Conservation (phyloP, 352 stramenopile genomes). For the Albugo candida region DNA sequence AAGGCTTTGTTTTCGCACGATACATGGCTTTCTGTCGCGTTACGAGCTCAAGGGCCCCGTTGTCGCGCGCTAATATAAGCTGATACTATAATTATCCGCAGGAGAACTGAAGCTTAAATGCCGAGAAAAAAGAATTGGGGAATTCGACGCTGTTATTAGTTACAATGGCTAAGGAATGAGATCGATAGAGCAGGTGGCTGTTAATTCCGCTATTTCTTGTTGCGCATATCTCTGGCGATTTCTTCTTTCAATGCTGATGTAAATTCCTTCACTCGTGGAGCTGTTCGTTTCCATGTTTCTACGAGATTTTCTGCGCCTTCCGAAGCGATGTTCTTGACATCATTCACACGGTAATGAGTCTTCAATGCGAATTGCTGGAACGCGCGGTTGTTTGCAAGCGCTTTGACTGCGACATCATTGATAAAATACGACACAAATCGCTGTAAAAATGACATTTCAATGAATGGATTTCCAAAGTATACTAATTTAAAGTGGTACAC, state of each 20-base stretch:
- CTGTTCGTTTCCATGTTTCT: slow-evolving; percentile 31
- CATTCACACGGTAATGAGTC: slow-evolving; percentile 66
- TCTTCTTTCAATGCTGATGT: slow-evolving; percentile 50
- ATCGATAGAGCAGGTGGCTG: not conserved
- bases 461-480: not conserved
- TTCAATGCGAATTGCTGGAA: slow-evolving; percentile 76
- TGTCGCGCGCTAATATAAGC: too few species aligned
- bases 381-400: slow-evolving; percentile 51
- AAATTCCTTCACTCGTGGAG: slow-evolving; percentile 62
- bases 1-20: too few species aligned
- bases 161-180: too few species aligned
- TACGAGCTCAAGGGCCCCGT: too few species aligned
- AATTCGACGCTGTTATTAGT: too few species aligned
- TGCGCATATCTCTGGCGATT: slow-evolving; percentile 42
- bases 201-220: slow-evolving; percentile 59
- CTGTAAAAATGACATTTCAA: slow-evolving; percentile 60
- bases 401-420: slow-evolving; percentile 73
- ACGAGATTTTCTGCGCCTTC: slow-evolving; percentile 23
- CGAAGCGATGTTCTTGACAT: slow-evolving; percentile 53
- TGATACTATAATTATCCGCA: too few species aligned
- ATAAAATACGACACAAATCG: slow-evolving; percentile 60
- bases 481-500: slow-evolving; percentile 1
- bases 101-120: too few species aligned
- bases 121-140: too few species aligned
- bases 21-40: too few species aligned